phyloP scores from a whole-genome alignment of 148 eudicot genomes.

The Chenopodium quinoa region DNA sequence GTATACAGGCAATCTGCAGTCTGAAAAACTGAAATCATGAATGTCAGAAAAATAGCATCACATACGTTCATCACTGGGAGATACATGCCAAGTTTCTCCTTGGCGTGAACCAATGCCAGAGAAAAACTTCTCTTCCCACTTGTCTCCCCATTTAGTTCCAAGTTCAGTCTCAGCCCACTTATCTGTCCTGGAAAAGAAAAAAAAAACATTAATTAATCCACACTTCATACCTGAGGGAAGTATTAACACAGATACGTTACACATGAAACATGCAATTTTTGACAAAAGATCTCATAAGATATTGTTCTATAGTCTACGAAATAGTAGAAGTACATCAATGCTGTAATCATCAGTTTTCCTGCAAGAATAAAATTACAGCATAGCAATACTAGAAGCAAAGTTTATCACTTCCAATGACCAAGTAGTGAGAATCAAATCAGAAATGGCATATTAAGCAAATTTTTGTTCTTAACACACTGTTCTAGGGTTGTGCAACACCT shows the following conservation, averaged over 20 bases:
- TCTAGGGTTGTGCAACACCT: not conserved
- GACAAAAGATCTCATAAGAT: not conserved
- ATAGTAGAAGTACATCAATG: not conserved
- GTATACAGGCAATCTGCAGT: not conserved
- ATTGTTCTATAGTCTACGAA: not conserved
- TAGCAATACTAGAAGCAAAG: not conserved
- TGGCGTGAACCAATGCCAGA: slow-evolving; percentile 95
- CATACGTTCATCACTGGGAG: slow-evolving; percentile 78
- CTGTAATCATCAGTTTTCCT: not conserved
- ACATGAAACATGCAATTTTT: not conserved
- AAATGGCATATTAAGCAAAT: not conserved
- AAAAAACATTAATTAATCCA: slow-evolving; percentile 3
- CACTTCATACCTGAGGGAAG: not conserved
- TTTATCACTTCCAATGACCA: not conserved
- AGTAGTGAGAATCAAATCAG: not conserved
- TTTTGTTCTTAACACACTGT: not conserved
- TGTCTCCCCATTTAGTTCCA: slow-evolving; percentile 99
- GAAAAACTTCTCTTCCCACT: slow-evolving; percentile 96
- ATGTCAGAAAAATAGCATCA: slow-evolving; percentile 9
- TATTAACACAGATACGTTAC: not conserved
- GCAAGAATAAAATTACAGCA: not conserved
- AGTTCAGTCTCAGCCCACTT: slow-evolving; percentile 99
- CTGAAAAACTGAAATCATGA: not conserved
- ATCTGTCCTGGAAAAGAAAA: slow-evolving; percentile 70
- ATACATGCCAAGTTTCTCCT: slow-evolving; percentile 99